phyloP scores from a whole-genome alignment of 257 asterid genomes.

The Nicotiana attenuata region DNA sequence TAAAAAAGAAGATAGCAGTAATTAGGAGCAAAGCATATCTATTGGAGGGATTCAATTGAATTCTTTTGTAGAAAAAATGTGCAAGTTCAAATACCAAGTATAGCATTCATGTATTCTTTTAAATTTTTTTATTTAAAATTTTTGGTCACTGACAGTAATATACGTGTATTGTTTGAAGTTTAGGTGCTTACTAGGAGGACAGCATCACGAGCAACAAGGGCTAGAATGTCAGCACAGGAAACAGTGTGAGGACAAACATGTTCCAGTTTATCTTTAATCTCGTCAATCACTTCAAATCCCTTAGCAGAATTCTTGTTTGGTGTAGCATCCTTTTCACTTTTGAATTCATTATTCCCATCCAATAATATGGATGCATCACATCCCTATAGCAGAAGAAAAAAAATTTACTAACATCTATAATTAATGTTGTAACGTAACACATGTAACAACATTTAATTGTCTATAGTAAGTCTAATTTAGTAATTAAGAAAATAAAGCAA shows the following conservation, averaged over 20 bases:
- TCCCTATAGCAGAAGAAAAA: constrained; percentile 47
- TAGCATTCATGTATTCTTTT: no score
- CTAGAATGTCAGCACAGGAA: constrained; percentile 74
- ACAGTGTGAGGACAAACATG: constrained; percentile 68
- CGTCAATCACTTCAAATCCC: constrained; percentile 68
- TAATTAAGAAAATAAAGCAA: no score
- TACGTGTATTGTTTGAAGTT: background rate
- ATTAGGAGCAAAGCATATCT: no score
- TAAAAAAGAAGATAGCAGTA: background rate
- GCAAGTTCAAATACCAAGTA: no score
- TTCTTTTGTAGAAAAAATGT: no score
- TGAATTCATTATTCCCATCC: constrained; percentile 33
- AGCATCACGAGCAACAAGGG: constrained; percentile 70
- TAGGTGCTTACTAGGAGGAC: constrained; percentile 41
- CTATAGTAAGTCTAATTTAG: background rate
- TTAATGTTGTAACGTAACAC: no score
- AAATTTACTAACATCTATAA: no score
- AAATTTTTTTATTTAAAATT: no score
- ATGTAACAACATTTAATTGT: background rate
- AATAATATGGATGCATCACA: constrained; percentile 72
- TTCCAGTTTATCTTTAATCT: constrained; percentile 61
- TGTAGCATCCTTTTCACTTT: constrained; percentile 58
- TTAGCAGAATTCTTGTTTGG: constrained; percentile 67
- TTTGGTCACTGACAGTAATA: no score
- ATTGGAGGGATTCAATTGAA: no score